phyloP scores from a whole-genome alignment of 1,284 basidiomycete genomes.

The Leucoagaricus sp. region DNA sequence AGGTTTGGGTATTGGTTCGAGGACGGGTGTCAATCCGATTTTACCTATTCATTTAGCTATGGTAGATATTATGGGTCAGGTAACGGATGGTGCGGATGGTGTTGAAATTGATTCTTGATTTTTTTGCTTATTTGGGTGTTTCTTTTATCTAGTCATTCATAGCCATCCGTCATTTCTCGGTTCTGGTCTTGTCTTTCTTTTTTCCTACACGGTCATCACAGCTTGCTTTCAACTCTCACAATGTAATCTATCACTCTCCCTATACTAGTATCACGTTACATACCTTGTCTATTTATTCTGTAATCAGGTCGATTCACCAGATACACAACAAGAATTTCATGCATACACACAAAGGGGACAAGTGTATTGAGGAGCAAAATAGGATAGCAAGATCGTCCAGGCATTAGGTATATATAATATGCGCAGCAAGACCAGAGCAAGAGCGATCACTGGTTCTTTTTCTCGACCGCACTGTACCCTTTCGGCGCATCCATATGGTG shows the following conservation, averaged over 20 bases:
- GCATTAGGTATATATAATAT: background rate
- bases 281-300: background rate
- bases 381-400: background rate
- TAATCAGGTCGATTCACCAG: background rate
- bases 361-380: background rate
- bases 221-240: background rate
- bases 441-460: slow-evolving; percentile 69
- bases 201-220: background rate
- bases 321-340: background rate
- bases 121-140: background rate
- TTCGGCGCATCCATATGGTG: slow-evolving; percentile 61
- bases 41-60: slow-evolving; percentile 72
- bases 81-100: slow-evolving; percentile 29
- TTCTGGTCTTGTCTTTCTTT: background rate
- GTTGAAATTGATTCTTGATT: slow-evolving; percentile 10
- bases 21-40: slow-evolving; percentile 34
- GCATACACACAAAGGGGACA: background rate
- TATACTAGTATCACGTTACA: background rate
- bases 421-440: background rate
- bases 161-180: background rate
- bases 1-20: slow-evolving; percentile 17
- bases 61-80: slow-evolving; percentile 56
- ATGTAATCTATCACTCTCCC: background rate
- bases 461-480: slow-evolving; percentile 67
- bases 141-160: background rate